Evolutionary conservation across 495 filamentous ascomycete species (phyloP), one percentile per base, ranked within the genome.

Genomic region (Penicillium roqueforti): DNA sequence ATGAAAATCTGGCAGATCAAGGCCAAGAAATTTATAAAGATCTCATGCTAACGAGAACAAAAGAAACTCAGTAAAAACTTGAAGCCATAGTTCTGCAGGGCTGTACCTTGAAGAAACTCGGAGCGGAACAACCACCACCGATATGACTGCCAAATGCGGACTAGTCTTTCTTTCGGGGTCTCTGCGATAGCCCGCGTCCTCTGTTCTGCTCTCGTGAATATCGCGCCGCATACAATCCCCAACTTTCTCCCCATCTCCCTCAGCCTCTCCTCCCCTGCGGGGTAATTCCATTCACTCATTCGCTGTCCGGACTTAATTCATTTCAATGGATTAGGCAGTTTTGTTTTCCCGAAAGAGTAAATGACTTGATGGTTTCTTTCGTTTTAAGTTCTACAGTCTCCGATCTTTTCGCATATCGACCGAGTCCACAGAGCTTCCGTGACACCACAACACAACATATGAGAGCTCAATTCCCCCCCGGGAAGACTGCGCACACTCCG

Each of bases 361-460:
- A 73, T 72, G 72, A 69, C 66, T 68, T 74, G 58, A 75, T 67
- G 70, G 67, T 47, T 51, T 47, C 40, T 49, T 50, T 45, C 41
- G 49, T 60, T 31, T 63, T 18, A 34, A 44, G 51, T 29, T 54
- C 55, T 57, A 38, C 54, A 23, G 31, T 62, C 54, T 62, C 53
- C 59, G 46, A 70, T 66, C 65, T 65, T 68, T 64, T 69, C 58
- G 55, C 48, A 81, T 88, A 72, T 88, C 88, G 61, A 72, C 89
- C 88, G 51, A 62, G 60, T 65, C 52, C 54, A 58, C 56, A 61
- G 46, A 68, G 62, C 58, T 61, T 61, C 77, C 3, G 71, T 73
- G 42, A 72, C 75, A 19, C 79, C 68, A 28, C 68, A 68, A 56
- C 74, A 68, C 43, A 83, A 75, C 92, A 68, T 66, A 69, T 70